Base-by-base conservation (phyloP, 768 basidiomycete species). In the Pleurotus eryngii region DNA sequence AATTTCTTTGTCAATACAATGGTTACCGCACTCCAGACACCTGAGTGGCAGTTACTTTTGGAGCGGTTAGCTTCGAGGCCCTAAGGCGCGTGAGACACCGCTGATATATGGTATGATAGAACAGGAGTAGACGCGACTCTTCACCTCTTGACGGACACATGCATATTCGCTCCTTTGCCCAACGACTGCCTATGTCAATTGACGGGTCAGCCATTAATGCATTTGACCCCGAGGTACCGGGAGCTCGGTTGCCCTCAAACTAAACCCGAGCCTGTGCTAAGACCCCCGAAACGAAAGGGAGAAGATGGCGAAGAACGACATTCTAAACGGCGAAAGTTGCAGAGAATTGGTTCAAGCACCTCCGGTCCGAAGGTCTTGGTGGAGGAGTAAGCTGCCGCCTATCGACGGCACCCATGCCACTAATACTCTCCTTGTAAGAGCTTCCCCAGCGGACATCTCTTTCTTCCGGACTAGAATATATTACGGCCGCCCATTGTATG, bases 161-260 rank as follows among this genome's bases (percentile, higher is more conserved):
- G 84, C 8, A 60, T 95, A 15, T 98, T 94, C 67, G 65, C 89
- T 14, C 75, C 88, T 2, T 70, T 97, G 18, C 89, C 89, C 0
- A 96, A 97, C 64, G 85, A 83, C 17, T 95, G 92, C 65, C 80
- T 87, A 38, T 89, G 89, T 59, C 95, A 98, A 69, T 67, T 97
- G 57, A 83, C 87, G 0, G 95, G 95, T 3, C 75, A 76, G 37
- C 86, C 90, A 0, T 67, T 96, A 20, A 73, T 84, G 61, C 72
- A 62, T 69, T 56, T 68, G 22, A 46, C 46, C 26, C 63, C 67
- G 53, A 59, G 64, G 66, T 56, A 62, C 57, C 57, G 68, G 68
- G 64, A 59, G 62, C 57, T 62, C 49, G 24, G 35, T 22, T 26
- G 17, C n/a, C 35, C 39, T 3, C 39, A 47, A 45, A 55, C 18